These are phyloP conservation scores for Mitragyna speciosa DNA, from an alignment of 257 asterid species.

Conservation along the genomic window DNA sequence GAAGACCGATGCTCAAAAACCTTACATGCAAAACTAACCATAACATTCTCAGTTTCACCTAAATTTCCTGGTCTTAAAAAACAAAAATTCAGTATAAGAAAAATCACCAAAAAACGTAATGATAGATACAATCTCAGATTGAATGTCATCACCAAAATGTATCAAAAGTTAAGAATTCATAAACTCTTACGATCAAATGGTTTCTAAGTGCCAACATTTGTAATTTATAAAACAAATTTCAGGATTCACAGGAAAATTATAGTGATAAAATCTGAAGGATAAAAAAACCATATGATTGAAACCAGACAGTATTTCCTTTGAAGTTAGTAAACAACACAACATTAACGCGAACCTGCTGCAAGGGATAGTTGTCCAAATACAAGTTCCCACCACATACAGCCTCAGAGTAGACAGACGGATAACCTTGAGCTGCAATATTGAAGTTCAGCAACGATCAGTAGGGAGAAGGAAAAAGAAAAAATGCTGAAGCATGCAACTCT, in stretches of 20 bases:
- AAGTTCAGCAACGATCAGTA: not conserved
- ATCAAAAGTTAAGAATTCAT: not conserved
- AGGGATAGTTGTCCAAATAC: slow-evolving; percentile 33
- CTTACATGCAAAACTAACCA: not conserved
- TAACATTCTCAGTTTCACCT: not conserved
- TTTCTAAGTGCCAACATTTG: no score
- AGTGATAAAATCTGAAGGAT: not conserved
- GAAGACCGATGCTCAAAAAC: not conserved
- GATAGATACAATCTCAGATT: not conserved
- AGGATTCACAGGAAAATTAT: not conserved
- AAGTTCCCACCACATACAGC: slow-evolving; percentile 45
- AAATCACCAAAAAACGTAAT: not conserved
- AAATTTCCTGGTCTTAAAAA: not conserved
- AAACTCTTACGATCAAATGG: not conserved
- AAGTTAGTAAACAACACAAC: not conserved
- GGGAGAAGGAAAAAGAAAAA: not conserved
- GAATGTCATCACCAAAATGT: not conserved
- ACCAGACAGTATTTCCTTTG: not conserved
- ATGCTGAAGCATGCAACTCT: not conserved
- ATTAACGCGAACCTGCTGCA: slow-evolving; percentile 48
- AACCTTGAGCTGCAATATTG: slow-evolving; percentile 45
- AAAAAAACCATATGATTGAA: slow-evolving; percentile 12
- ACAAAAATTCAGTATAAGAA: not conserved
- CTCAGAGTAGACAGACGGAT: slow-evolving; percentile 38
- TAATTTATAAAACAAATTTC: not conserved